These are phyloP conservation scores for Colletotrichum liriopes DNA, from an alignment of 2,329 filamentous ascomycete species.

Conservation along the genomic window DNA sequence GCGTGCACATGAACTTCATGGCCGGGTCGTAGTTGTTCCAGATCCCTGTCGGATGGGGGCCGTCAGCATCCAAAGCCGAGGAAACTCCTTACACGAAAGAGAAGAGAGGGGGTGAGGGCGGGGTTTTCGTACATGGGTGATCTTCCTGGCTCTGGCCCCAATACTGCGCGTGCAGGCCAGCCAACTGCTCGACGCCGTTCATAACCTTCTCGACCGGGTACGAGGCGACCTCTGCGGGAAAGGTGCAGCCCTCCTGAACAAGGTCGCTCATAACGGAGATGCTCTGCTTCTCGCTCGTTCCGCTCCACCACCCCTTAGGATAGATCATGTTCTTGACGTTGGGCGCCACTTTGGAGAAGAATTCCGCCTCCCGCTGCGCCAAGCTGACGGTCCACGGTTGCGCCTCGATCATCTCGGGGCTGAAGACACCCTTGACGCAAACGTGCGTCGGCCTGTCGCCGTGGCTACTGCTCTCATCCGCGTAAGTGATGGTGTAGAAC, in stretches of 20 bases:
- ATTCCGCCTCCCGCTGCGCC: constrained; percentile 55
- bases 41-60: constrained; percentile 18
- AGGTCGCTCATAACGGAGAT: constrained; percentile 58
- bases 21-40: constrained; percentile 57
- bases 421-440: constrained; percentile 58
- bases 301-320: constrained; percentile 56
- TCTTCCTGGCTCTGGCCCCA: constrained; percentile 52
- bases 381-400: constrained; percentile 52
- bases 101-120: no score
- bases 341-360: constrained; percentile 55
- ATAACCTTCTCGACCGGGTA: constrained; percentile 53
- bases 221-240: constrained; percentile 50
- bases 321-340: constrained; percentile 44
- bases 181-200: constrained; percentile 57
- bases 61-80: background rate
- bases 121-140: constrained; percentile 45
- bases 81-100: background rate
- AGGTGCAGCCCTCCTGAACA: constrained; percentile 50
- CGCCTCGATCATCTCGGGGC: constrained; percentile 52
- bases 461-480: constrained; percentile 42
- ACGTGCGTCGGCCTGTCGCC: constrained; percentile 45
- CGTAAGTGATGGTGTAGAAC: constrained; percentile 49
- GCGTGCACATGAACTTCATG: constrained; percentile 51
- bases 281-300: constrained; percentile 53
- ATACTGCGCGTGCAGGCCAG: constrained; percentile 57